Conservation (phyloP, 768 basidiomycete species). For the Leucocoprinus leucothites region DNA sequence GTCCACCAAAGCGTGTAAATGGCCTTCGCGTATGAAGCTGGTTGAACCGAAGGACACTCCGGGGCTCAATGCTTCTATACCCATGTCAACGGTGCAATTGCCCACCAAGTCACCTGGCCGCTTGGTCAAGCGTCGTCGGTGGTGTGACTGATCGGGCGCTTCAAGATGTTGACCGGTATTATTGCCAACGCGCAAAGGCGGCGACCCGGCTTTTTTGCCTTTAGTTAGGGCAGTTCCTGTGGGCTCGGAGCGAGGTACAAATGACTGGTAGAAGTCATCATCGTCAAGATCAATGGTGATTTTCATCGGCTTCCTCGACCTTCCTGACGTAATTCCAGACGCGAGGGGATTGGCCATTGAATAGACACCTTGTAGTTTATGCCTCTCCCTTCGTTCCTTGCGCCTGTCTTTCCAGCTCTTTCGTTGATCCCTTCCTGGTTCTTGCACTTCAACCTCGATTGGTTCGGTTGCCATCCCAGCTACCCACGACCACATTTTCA, state of each 20-base stretch:
- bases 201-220: neutral
- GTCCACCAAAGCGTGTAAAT: constrained; percentile 3
- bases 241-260: neutral
- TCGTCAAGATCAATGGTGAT: constrained; percentile 5
- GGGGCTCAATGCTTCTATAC: constrained; percentile 2
- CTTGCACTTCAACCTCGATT: constrained; percentile 5
- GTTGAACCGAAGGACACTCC: neutral
- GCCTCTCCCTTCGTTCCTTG: constrained; percentile 6
- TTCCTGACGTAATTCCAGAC: constrained; percentile 5
- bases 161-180: neutral
- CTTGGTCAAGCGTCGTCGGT: constrained; percentile 4
- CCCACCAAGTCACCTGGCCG: neutral
- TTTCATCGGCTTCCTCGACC: constrained; percentile 4
- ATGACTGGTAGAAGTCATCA: constrained; percentile 10
- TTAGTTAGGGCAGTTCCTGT: neutral
- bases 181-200: neutral
- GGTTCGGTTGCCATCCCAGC: constrained; percentile 4
- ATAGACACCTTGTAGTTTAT: constrained; percentile 8
- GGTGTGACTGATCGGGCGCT: neutral
- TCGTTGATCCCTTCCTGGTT: neutral
- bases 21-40: constrained; percentile 2
- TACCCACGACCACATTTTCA: neutral
- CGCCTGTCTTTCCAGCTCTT: constrained; percentile 10
- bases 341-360: constrained; percentile 10
- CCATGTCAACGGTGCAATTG: constrained; percentile 8